These are phyloP conservation scores for Acanthamoeba rhysodes DNA, from an alignment of 208 protist genomes.

Conservation along the genomic window DNA sequence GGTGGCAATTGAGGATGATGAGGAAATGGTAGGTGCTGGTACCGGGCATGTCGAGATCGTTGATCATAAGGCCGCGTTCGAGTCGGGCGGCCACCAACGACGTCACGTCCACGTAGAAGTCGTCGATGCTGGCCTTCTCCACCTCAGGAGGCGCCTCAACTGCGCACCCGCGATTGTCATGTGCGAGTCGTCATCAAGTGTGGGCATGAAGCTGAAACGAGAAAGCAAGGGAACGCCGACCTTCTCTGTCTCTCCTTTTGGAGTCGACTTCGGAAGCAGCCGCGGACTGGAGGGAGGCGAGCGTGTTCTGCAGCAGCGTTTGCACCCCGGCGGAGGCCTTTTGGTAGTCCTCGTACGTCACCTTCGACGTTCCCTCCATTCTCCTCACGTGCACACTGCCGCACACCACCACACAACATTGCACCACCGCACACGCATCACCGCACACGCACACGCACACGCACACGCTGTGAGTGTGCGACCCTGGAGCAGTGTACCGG, in stretches of 20 bases:
- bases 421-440: not conserved
- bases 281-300: not conserved
- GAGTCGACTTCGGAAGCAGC: not conserved
- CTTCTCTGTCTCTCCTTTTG: not conserved
- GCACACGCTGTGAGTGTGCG: too few species aligned
- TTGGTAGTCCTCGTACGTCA: constrained; percentile 67
- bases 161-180: not conserved
- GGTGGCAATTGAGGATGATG: not conserved
- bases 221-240: not conserved
- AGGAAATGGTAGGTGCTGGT: not conserved
- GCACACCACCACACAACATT: not conserved
- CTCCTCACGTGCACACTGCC: constrained; percentile 34
- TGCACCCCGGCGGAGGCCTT: constrained; percentile 13
- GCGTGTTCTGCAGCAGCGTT: not conserved
- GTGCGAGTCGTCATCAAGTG: not conserved
- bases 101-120: constrained; percentile 50
- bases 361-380: constrained; percentile 1
- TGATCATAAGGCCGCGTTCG: not conserved
- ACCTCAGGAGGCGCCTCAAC: not conserved
- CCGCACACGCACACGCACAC: too few species aligned
- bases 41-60: not conserved
- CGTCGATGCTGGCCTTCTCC: constrained; percentile 65
- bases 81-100: not conserved
- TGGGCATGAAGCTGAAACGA: too few species aligned
- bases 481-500: not conserved